Percentiles rank a stretch among this genome's conserved stretches.
Evolutionary conservation across 2,329 filamentous ascomycete species (phyloP).

Genomic region (Furcasterigmium furcatum): DNA sequence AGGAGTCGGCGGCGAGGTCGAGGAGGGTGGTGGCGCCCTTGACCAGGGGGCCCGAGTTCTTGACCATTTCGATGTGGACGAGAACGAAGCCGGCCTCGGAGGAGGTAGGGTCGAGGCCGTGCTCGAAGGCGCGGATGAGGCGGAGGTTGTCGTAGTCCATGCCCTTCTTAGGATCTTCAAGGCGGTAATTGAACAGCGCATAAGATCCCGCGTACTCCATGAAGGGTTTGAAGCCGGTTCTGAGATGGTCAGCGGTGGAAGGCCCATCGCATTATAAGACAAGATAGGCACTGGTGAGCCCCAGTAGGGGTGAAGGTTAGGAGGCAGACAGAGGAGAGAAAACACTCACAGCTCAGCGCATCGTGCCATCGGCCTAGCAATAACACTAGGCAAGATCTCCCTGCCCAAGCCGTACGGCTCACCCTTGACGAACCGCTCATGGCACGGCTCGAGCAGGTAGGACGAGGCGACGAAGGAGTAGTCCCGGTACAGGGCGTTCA

Average conservation of each 20-base stretch:
- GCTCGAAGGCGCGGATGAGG: constrained; percentile 87
- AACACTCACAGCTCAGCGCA: constrained; percentile 80
- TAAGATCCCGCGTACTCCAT: constrained; percentile 79
- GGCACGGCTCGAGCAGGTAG: constrained; percentile 89
- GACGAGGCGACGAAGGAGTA: constrained; percentile 89
- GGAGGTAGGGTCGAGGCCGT: constrained; percentile 78
- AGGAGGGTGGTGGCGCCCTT: constrained; percentile 68
- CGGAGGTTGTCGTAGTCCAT: constrained; percentile 68
- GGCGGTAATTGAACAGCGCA: constrained; percentile 66
- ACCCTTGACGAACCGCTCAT: constrained; percentile 67
- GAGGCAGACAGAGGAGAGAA: no score
- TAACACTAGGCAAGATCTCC: constrained; percentile 66
- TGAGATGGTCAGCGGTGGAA: constrained; percentile 13
- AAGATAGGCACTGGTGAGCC: no score
- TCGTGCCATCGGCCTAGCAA: constrained; percentile 78
- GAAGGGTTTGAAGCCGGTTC: constrained; percentile 80
- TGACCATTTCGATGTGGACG: constrained; percentile 94
- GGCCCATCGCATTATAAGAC: no score
- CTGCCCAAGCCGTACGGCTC: constrained; percentile 77
- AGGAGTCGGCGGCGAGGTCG: constrained; percentile 42
- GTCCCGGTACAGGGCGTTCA: constrained; percentile 87
- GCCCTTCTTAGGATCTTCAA: constrained; percentile 51
- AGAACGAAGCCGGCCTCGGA: constrained; percentile 96
- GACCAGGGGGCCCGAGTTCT: constrained; percentile 76
- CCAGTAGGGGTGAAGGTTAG: no score